Evolutionary conservation across 129 eudicot genomes (phyloP).

Genomic region (Gnaphalium uliginosum): DNA sequence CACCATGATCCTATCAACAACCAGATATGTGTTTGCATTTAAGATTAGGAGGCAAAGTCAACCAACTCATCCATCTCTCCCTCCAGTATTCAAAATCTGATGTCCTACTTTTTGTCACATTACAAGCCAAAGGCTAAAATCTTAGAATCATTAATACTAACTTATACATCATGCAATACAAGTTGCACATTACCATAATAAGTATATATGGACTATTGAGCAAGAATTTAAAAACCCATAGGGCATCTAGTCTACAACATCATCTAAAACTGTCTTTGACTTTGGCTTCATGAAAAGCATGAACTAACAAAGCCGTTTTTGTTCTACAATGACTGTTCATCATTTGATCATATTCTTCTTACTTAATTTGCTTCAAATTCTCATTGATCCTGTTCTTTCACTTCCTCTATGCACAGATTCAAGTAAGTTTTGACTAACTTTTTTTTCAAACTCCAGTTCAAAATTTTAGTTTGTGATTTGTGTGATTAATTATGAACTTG

Average conservation of each 20-base stretch:
- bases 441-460: not conserved
- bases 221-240: not conserved
- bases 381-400: slow-evolving; percentile 32
- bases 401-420: slow-evolving; percentile 66
- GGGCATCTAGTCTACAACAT: slow-evolving; percentile 18
- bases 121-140: slow-evolving; percentile 20
- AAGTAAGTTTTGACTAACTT: slow-evolving; percentile 38
- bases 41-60: slow-evolving; percentile 29
- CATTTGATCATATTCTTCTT: slow-evolving; percentile 22
- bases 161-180: slow-evolving; percentile 15
- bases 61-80: slow-evolving; percentile 10
- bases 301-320: slow-evolving; percentile 25
- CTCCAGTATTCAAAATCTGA: slow-evolving; percentile 23
- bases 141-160: not conserved
- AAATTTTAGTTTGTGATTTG: not conserved
- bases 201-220: not conserved
- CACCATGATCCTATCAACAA: slow-evolving; percentile 20
- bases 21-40: slow-evolving; percentile 2
- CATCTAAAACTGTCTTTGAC: slow-evolving; percentile 18
- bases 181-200: slow-evolving; percentile 15
- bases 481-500: not conserved
- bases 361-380: slow-evolving; percentile 39
- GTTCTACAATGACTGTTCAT: slow-evolving; percentile 37
- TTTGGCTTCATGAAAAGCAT: slow-evolving; percentile 11
- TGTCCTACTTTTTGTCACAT: slow-evolving; percentile 16